Conservation (phyloP, 768 basidiomycete genomes). For the Scleroderma bovista region DNA sequence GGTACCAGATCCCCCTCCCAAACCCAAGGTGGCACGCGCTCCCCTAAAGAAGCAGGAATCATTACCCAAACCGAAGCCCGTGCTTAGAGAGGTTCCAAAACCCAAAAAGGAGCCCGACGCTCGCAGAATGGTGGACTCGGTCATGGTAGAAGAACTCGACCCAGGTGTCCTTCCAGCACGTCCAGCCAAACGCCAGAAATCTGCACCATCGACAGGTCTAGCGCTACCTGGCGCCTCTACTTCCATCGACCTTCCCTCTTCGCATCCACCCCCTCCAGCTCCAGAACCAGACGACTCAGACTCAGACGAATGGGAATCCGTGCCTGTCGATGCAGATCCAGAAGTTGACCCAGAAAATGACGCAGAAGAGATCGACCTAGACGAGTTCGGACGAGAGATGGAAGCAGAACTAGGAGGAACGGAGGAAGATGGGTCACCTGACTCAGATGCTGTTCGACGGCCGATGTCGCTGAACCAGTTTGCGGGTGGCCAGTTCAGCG, state of each 20-base stretch:
- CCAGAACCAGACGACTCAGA: constrained; percentile 32
- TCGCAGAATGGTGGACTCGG: constrained; percentile 21
- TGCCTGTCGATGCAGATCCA: constrained; percentile 22
- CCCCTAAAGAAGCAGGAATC: constrained; percentile 20
- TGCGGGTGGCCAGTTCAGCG: constrained; percentile 38
- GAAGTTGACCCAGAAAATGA: constrained; percentile 20
- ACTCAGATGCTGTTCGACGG: constrained; percentile 23
- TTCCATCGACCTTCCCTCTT: constrained; percentile 27
- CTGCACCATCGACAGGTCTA: constrained; percentile 23
- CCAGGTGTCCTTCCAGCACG: constrained; percentile 42
- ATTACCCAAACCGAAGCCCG: constrained; percentile 20
- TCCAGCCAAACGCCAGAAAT: constrained; percentile 30
- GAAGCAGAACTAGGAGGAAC: constrained; percentile 32
- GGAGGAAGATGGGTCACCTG: constrained; percentile 46
- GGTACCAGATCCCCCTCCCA: constrained; percentile 24
- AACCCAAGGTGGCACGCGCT: constrained; percentile 27
- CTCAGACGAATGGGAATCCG: constrained; percentile 51
- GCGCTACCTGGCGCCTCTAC: constrained; percentile 35
- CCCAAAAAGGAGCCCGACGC: constrained; percentile 17
- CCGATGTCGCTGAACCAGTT: constrained; percentile 50
- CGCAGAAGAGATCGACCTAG: constrained; percentile 31
- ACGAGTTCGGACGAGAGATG: constrained; percentile 32
- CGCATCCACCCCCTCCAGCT: constrained; percentile 18
- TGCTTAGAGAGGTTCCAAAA: constrained; percentile 19
- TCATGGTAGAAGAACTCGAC: constrained; percentile 41